phyloP scores from a whole-genome alignment of 2,329 filamentous ascomycete genomes.

The Macroventuria anomochaeta region DNA sequence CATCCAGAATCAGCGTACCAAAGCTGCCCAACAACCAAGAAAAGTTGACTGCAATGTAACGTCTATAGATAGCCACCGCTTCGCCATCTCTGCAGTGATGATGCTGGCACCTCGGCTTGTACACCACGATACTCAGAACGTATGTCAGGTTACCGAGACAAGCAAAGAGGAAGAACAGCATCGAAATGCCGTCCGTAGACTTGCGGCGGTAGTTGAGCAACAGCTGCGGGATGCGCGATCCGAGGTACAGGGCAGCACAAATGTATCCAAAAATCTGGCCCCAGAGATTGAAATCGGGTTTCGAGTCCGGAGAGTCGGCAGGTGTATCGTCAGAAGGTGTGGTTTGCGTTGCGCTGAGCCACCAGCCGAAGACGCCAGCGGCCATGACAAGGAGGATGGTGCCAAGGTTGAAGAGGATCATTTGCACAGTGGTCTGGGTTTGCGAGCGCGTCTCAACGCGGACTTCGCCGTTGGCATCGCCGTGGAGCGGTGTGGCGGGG shows the following conservation, averaged over 20 bases:
- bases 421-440: slow-evolving; percentile 57
- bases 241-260: slow-evolving; percentile 87
- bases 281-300: slow-evolving; percentile 72
- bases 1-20: slow-evolving; percentile 83
- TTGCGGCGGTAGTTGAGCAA: slow-evolving; percentile 91
- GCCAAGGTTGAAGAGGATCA: slow-evolving; percentile 73
- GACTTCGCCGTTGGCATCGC: slow-evolving; percentile 27
- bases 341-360: slow-evolving; percentile 60
- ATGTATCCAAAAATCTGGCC: slow-evolving; percentile 95
- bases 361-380: slow-evolving; percentile 87
- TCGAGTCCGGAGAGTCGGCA: slow-evolving; percentile 44
- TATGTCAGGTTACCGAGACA: slow-evolving; percentile 95
- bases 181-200: slow-evolving; percentile 88
- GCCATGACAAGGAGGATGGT: slow-evolving; percentile 81
- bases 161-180: slow-evolving; percentile 96
- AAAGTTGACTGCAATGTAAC: slow-evolving; percentile 86
- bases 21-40: slow-evolving; percentile 91
- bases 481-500: slow-evolving; percentile 79
- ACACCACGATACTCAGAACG: slow-evolving; percentile 89
- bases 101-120: slow-evolving; percentile 71
- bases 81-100: slow-evolving; percentile 69
- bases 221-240: slow-evolving; percentile 86
- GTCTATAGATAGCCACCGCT: slow-evolving; percentile 69
- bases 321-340: slow-evolving; percentile 21
- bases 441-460: slow-evolving; percentile 47